phyloP scores from a whole-genome alignment of 139 green algal genomes.

The Picochlorum sp. region DNA sequence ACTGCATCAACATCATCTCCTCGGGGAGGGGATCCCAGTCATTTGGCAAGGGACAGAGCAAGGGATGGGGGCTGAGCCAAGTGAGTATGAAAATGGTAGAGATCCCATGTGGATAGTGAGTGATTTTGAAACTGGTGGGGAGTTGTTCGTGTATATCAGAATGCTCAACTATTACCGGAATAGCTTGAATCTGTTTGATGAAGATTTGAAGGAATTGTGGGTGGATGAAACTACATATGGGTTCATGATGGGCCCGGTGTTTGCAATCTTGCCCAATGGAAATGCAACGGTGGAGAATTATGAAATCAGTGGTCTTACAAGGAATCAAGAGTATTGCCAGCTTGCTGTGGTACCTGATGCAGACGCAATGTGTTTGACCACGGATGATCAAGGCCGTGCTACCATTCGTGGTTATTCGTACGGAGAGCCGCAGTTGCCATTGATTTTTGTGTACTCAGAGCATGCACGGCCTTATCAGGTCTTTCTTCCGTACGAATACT shows the following conservation, averaged over 20 bases:
- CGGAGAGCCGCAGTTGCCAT: not conserved
- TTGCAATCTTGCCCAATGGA: not conserved
- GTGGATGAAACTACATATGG: not conserved
- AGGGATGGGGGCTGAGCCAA: not conserved
- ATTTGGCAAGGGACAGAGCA: constrained; percentile 37
- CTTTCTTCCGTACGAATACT: not conserved
- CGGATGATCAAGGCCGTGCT: not conserved
- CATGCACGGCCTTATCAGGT: not conserved
- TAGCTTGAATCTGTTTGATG: not conserved
- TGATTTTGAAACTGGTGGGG: not conserved
- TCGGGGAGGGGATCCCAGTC: constrained; percentile 30
- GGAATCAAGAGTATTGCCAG: not conserved
- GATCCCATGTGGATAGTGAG: constrained; percentile 19
- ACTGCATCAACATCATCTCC: constrained; percentile 20
- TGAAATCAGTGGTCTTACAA: not conserved
- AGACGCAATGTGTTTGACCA: not conserved
- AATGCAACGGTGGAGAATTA: not conserved
- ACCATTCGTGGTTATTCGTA: not conserved
- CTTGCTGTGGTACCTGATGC: not conserved
- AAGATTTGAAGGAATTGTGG: not conserved
- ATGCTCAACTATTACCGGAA: not conserved
- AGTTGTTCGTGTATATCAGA: not conserved
- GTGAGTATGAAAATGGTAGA: constrained; percentile 1
- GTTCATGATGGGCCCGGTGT: not conserved
- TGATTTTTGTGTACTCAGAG: not conserved